A percentile compares a stretch with the other conserved stretches of the same genome.
Evolutionary conservation across 192 early-diverging fungal genomes (phyloP).

Genomic region (Coemansia sp.): DNA sequence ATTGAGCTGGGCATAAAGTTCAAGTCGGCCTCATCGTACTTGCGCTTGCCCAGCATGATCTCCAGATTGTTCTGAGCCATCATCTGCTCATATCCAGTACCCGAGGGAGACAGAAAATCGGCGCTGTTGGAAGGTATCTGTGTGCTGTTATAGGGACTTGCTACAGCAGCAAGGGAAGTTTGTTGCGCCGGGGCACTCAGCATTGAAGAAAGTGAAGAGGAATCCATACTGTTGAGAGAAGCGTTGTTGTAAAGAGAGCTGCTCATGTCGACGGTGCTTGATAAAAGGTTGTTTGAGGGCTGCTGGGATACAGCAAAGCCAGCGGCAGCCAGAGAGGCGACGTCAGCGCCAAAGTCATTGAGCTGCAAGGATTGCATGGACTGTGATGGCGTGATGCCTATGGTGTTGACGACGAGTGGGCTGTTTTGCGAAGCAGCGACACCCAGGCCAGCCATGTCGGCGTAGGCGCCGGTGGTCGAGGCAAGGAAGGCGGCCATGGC

Average conservation of each 20-base stretch:
- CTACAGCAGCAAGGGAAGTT: background rate
- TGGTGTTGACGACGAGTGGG: slow-evolving; percentile 26
- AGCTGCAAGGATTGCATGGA: slow-evolving; percentile 30
- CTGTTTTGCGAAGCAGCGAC: slow-evolving; percentile 8
- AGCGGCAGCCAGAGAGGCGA: slow-evolving; percentile 9
- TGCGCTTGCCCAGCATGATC: slow-evolving; percentile 26
- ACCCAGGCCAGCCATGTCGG: background rate
- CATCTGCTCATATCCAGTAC: slow-evolving; percentile 4
- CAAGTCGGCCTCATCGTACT: slow-evolving; percentile 8
- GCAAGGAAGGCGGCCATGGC: slow-evolving; percentile 33
- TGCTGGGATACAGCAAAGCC: slow-evolving; percentile 4
- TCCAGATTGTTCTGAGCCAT: slow-evolving; percentile 2
- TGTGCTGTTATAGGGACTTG: background rate
- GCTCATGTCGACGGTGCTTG: slow-evolving; percentile 6
- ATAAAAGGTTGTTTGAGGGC: background rate
- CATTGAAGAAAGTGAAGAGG: slow-evolving; percentile 8
- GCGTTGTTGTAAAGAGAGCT: slow-evolving; percentile 8
- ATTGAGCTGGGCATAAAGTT: slow-evolving; percentile 4
- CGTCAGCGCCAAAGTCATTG: slow-evolving; percentile 16
- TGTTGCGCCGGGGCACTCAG: slow-evolving; percentile 8
- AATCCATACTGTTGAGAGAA: slow-evolving; percentile 7
- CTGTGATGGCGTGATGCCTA: slow-evolving; percentile 32
- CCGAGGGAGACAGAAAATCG: slow-evolving; percentile 6
- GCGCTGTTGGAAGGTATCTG: slow-evolving; percentile 1
- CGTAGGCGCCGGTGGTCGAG: slow-evolving; percentile 14